These are phyloP conservation scores for Tuber microsphaerosporum DNA, from an alignment of 495 filamentous ascomycete species.

Conservation along the genomic window DNA sequence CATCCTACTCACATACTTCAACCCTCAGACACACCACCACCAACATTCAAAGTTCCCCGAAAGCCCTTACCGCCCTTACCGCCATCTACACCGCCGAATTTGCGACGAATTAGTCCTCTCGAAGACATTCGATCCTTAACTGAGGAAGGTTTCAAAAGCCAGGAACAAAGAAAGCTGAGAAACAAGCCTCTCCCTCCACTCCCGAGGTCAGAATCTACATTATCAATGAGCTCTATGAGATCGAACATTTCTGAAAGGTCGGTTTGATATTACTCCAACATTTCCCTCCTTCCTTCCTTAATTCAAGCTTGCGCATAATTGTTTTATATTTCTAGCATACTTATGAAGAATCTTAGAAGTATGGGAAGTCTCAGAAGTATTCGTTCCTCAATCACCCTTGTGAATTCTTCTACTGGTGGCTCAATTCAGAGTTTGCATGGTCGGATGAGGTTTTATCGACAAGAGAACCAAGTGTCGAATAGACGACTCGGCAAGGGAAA, in stretches of 20 bases:
- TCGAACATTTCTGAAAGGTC: background rate
- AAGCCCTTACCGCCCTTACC: background rate
- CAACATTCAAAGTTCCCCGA: background rate
- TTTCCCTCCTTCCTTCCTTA: background rate
- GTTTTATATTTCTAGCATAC: background rate
- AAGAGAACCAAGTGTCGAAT: background rate
- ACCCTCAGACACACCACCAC: background rate
- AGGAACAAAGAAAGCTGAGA: background rate
- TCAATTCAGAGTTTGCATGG: background rate
- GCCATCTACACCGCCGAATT: background rate
- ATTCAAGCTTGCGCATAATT: background rate
- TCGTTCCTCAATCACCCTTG: background rate
- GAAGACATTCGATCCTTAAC: background rate
- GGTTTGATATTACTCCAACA: background rate
- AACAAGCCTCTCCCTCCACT: background rate
- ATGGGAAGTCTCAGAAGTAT: background rate
- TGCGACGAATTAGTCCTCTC: background rate
- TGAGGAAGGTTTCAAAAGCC: background rate
- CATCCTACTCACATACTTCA: background rate
- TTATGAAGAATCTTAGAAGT: background rate
- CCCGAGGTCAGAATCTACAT: background rate
- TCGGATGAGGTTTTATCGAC: background rate
- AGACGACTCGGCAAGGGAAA: background rate
- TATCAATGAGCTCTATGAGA: background rate
- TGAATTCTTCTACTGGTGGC: background rate